A percentile compares a stretch with the other conserved stretches of the same genome.
Conservation (phyloP, 2,329 filamentous ascomycete genomes). For the Diaporthe caulivora region DNA sequence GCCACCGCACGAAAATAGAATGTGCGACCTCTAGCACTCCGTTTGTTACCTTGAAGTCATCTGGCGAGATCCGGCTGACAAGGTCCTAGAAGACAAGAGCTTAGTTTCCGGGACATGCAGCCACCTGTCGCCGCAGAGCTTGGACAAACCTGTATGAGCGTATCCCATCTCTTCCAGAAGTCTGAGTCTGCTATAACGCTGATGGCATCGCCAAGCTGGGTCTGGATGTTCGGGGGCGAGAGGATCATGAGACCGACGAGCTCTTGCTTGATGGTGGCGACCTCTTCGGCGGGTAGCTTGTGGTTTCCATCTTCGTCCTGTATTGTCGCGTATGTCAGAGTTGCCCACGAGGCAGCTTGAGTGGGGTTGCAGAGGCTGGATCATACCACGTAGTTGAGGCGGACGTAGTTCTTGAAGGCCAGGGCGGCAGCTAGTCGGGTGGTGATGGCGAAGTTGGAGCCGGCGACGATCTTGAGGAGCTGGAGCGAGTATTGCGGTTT, state of each 20-base stretch:
- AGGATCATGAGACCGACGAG: conserved; percentile 97
- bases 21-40: conserved; percentile 97
- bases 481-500: conserved; percentile 90
- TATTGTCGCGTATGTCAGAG: conserved; percentile 34
- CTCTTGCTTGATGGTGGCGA: conserved; percentile 91
- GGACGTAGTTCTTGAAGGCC: conserved; percentile 99
- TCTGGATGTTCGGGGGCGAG: conserved; percentile 87
- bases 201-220: conserved; percentile 95
- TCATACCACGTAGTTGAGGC: conserved; percentile 88
- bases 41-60: conserved; percentile 87
- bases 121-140: background rate
- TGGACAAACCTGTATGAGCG: conserved; percentile 80
- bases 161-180: conserved; percentile 96
- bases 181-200: conserved; percentile 98
- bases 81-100: conserved; percentile 73
- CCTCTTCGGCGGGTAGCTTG: conserved; percentile 86
- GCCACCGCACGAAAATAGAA: conserved; percentile 97
- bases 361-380: conserved; percentile 39
- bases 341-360: background rate
- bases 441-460: conserved; percentile 77
- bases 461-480: conserved; percentile 91
- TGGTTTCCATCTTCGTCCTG: conserved; percentile 94
- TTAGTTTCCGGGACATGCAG: background rate
- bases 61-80: conserved; percentile 84
- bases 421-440: conserved; percentile 89